Evolutionary conservation across 2,329 filamentous ascomycete species (phyloP), one percentile per base, ranked within the genome.

Genomic region (Pseudocercospora crystallina): DNA sequence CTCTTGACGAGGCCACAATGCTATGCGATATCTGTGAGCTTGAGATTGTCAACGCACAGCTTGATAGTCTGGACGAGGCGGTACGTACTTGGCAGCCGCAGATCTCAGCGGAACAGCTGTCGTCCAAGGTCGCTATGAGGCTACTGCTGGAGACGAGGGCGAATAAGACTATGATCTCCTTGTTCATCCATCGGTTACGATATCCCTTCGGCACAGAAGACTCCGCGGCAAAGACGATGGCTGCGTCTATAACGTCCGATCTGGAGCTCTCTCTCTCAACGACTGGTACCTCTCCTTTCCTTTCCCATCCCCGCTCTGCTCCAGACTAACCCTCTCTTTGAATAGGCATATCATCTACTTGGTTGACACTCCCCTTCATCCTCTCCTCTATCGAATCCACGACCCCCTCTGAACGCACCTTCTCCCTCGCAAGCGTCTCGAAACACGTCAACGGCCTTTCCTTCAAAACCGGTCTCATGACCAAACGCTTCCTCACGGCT

Each of bases 171-270:
- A 11, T 32, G 10, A 37, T 41, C 9, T 30, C 26, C 32, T 37
- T 51, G 8, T 35, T 51, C 32, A 34, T 47, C 4, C 49, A 47
- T 34, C 43, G 49, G 8, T n/a, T 51, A 11, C 31, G 26, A 10
- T 39, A 43, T 20, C 42, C 49, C 4, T 51, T 51, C 10, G 14
- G 43, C 17, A 29, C 35, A 20, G 31, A 51, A 14, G 49, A 51
- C n/a, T 8, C 35, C 13, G 34, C 11, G 14, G 43, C 41, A 13
- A 44, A 42, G 14, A 11, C 33, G 5, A 20, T 47, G 5, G 43
- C 43, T 35, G 10, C 31, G 9, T 36, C 17, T 33, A 47, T 51
- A 8, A 35, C 42, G 12, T 32, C 49, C 10, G 43, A 51, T 34
- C 43, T 51, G 8, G 49, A 31, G 8, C 29, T 42, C 15, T 17